Evolutionary conservation across 306 rosid genomes (phyloP).

Genomic region (Prunus mira): DNA sequence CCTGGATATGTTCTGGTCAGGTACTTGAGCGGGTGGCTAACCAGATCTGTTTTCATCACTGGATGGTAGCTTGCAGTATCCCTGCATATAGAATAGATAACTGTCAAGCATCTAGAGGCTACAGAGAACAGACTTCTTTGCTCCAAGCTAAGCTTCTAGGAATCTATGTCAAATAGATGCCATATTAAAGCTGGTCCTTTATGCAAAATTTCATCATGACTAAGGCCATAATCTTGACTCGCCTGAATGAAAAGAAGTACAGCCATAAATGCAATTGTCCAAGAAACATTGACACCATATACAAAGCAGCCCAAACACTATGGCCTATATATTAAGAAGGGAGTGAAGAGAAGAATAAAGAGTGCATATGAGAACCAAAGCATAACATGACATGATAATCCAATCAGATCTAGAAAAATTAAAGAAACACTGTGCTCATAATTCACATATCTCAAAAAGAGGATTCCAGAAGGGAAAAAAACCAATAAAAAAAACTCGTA

Average conservation of each 20-base stretch:
- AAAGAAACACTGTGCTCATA: neutral
- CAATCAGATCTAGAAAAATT: neutral
- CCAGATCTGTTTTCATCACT: constrained; percentile 65
- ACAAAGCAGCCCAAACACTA: constrained; percentile 1
- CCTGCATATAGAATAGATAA: constrained; percentile 38
- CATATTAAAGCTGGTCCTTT: neutral
- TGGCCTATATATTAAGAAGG: neutral
- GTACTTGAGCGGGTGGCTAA: constrained; percentile 81
- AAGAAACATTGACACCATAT: neutral
- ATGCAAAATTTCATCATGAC: constrained; percentile 1
- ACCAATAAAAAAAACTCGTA: neutral
- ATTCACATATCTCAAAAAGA: neutral
- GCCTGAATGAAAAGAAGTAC: neutral
- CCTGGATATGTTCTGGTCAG: constrained; percentile 77
- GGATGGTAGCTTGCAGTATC: constrained; percentile 81
- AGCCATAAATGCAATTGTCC: neutral
- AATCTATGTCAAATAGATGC: neutral
- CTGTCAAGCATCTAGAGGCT: constrained; percentile 9
- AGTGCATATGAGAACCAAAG: neutral
- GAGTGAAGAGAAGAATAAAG: neutral
- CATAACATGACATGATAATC: neutral
- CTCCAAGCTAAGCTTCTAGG: neutral
- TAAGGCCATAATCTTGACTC: neutral
- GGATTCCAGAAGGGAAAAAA: neutral
- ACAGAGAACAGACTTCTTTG: neutral